These are phyloP conservation scores for Talaromyces sp. DNA, from an alignment of 2,329 filamentous ascomycete species.

Conservation along the genomic window DNA sequence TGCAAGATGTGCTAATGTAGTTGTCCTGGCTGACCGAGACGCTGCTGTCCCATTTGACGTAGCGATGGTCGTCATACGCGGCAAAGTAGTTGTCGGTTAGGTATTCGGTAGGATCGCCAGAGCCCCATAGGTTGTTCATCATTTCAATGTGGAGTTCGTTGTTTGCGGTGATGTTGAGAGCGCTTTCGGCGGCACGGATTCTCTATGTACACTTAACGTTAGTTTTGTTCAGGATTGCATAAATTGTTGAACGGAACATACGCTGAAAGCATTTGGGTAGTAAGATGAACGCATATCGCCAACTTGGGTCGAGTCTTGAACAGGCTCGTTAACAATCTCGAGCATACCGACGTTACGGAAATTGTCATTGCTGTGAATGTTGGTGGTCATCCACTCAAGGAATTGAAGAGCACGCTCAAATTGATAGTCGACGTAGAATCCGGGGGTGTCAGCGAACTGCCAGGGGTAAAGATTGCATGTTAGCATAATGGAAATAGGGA, in stretches of 20 bases:
- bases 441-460: constrained; percentile 34
- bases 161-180: constrained; percentile 37
- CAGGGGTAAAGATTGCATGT: background rate
- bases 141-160: constrained; percentile 51
- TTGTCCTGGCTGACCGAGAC: constrained; percentile 41
- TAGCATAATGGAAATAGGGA: background rate
- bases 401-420: constrained; percentile 53
- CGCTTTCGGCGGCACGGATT: constrained; percentile 47
- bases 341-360: constrained; percentile 57
- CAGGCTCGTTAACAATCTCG: constrained; percentile 55
- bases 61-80: constrained; percentile 56
- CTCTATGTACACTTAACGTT: constrained; percentile 16
- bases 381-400: constrained; percentile 52
- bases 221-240: background rate
- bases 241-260: constrained; percentile 14
- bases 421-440: constrained; percentile 55
- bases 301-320: constrained; percentile 32
- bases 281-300: constrained; percentile 37
- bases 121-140: constrained; percentile 52
- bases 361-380: constrained; percentile 45
- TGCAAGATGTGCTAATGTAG: constrained; percentile 51
- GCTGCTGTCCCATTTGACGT: constrained; percentile 50
- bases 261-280: constrained; percentile 45
- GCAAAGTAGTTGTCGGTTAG: constrained; percentile 42
- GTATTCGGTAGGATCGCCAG: constrained; percentile 48